Base-by-base conservation (phyloP, 164 flowering plant species). In the Tinospora cordifolia region DNA sequence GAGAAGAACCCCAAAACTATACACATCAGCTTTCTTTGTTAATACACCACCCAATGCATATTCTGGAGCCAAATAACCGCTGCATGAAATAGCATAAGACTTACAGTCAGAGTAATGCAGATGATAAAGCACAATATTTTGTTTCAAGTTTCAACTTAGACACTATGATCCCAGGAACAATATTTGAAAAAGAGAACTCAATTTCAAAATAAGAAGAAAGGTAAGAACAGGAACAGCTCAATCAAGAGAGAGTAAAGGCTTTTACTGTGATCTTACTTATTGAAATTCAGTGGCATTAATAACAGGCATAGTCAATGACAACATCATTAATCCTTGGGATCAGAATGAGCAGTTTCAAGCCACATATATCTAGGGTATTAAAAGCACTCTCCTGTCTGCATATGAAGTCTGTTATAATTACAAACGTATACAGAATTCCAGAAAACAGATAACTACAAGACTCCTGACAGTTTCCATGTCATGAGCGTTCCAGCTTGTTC, bases 41-140 rank as follows among this genome's bases (percentile, higher is more conserved):
- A 90, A 72, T 73, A 87, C 88, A 69, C 93, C 97, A 24, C 86
- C 90, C 78, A 83, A 19, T 57, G 87, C 93, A 75, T 90, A 90
- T 67, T 90, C 96, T 69, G 96, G 96, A 66, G 96, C 97, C 75
- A 90, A 78, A 81, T 90, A 90, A 72, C 97, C 97, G 36, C 97
- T 90, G 86, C 77, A 84, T 26, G 44, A 41, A 74, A 70, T 71
- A 66, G 57, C 13, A 69, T 24, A 34, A 39, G 59, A 41, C 13
- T 30, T 65, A 19, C 38, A 15, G 36, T 72, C 26, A 41, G 69
- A 64, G 74, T 36, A 11, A 8, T 17, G 8, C 9, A 49, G 49
- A 22, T 34, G 67, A 51, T n/a, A 46, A 46, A 2, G 8, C 44
- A 54, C 15, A 34, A 24, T 34, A 21, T 27, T 44, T 14, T 44